phyloP scores from a whole-genome alignment of 176 grass and related monocot genomes.

The Musa acuminata region DNA sequence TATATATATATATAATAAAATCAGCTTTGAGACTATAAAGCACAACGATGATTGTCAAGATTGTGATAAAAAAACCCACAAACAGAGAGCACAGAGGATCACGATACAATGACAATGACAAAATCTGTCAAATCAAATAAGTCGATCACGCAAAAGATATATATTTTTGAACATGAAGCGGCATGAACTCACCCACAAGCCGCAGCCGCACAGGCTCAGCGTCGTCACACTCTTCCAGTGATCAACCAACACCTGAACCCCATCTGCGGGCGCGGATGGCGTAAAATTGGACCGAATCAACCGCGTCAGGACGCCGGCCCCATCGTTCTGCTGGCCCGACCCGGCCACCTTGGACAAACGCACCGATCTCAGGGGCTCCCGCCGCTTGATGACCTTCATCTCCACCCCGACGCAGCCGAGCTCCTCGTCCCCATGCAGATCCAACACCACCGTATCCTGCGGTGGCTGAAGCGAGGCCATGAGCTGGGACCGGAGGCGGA shows the following conservation, averaged over 20 bases:
- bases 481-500: constrained; percentile 89
- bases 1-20: too few species aligned
- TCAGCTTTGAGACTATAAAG: neutral
- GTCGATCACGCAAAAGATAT: neutral
- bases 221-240: constrained; percentile 59
- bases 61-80: neutral
- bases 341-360: constrained; percentile 51
- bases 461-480: constrained; percentile 78
- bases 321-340: constrained; percentile 65
- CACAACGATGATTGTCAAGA: neutral
- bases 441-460: constrained; percentile 61
- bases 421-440: constrained; percentile 35
- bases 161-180: neutral
- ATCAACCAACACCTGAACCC: constrained; percentile 55
- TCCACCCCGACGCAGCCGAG: constrained; percentile 35
- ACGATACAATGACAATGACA: neutral
- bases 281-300: constrained; percentile 66
- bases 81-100: neutral
- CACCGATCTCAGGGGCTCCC: constrained; percentile 60
- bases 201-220: constrained; percentile 71
- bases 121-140: neutral
- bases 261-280: constrained; percentile 35
- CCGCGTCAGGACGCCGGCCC: constrained; percentile 53
- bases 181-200: constrained; percentile 49
- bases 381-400: constrained; percentile 63